phyloP scores from a whole-genome alignment of 2,329 filamentous ascomycete genomes.

The Penicillium sp. region DNA sequence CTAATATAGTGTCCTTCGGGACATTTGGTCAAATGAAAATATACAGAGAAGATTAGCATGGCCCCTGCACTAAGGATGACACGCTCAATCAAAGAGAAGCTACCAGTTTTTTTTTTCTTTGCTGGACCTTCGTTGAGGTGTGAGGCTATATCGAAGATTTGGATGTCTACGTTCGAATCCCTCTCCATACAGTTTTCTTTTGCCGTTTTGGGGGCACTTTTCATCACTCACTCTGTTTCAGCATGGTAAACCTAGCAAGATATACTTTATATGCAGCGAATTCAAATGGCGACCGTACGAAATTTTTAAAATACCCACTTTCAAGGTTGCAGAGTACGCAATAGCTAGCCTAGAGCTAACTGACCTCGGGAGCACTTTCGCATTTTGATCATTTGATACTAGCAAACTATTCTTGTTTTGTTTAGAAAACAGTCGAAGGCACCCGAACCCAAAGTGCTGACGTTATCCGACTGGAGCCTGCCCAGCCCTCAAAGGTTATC shows the following conservation, averaged over 20 bases:
- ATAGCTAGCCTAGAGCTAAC: not conserved
- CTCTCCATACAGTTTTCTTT: not conserved
- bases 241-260: not conserved
- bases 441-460: constrained; percentile 23
- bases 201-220: not conserved
- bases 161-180: constrained; percentile 1
- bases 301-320: not conserved
- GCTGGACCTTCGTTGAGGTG: constrained; percentile 20
- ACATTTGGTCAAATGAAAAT: constrained; percentile 64
- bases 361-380: no score
- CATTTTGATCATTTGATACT: not conserved
- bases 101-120: constrained; percentile 61
- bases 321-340: not conserved
- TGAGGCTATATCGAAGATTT: not conserved
- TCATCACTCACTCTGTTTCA: not conserved
- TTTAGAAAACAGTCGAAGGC: constrained; percentile 22
- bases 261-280: not conserved
- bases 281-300: not conserved
- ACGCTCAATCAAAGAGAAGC: constrained; percentile 80
- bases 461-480: constrained; percentile 29
- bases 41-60: constrained; percentile 81
- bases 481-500: constrained; percentile 5
- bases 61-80: constrained; percentile 91
- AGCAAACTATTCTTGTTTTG: not conserved
- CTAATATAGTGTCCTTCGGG: constrained; percentile 37